Base-by-base conservation (phyloP, 345 rosid species). In the Pugionium dolabratum region DNA sequence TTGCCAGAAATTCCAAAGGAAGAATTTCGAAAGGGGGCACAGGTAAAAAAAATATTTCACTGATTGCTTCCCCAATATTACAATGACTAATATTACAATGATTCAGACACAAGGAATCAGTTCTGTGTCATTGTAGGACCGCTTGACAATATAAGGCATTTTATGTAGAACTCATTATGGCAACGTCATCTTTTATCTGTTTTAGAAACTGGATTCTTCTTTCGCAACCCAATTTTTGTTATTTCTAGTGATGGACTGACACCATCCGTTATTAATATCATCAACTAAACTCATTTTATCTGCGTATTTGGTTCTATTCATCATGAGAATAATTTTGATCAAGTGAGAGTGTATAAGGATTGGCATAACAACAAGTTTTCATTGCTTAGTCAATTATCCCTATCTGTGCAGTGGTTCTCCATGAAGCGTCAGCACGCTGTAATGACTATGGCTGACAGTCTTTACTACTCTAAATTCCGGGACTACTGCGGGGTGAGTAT, bases 351-450 rank as follows among this genome's bases (percentile, higher is more conserved):
- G 18, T 18, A 18, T 18, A 18, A 26, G 27, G 7, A 4, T 4
- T 27, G 44, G 51, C 46, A 35, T 37, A 34, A 45, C 31, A 44
- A 44, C 28, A 53, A 51, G 30, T 34, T 59, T 4, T 45, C 30
- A 54, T 62, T 0, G 29, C 47, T 37, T 25, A 62, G 5, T 37
- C 35, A 63, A 8, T 33, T 25, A 44, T 44, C 26, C 52, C 26
- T 34, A 36, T 74, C 74, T 62, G 2, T 84, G 83, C 86, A 95
- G 99, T 95, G 99, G 99, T 95, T 95, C 77, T 82, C 98, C 42
- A 75, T 95, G 96, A 91, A 74, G 82, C 88, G 99, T 59, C 99
- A 89, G 73, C 99, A 95, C 81, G 99, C 99, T 50, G 47, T 87
- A 61, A 79, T 95, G 64, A 86, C 89, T 54, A 54, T 86, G 80